Evolutionary conservation across 164 flowering plant genomes (phyloP), one percentile per base, ranked within the genome.

Genomic region (Echeveria elegans): DNA sequence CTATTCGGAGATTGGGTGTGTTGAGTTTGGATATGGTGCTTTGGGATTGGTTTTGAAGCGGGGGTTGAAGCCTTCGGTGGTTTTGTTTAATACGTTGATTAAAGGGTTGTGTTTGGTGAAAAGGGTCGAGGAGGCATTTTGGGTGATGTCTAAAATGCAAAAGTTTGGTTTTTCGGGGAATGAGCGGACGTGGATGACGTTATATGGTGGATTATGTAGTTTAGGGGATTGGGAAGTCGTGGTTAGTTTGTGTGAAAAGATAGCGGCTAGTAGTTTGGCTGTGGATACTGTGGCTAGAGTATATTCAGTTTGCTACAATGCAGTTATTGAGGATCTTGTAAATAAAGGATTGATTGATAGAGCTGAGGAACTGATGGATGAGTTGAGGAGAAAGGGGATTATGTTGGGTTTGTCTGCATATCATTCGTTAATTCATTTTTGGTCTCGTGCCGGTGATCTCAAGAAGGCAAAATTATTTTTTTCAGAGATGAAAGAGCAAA

Each of bases 31-130:
- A 52, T 52, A 21, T 52, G 58, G 58, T 26, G 58, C 11, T 52
- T 23, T 52, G 28, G 58, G 58, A 23, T 52, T 52, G 58, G 9
- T 52, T 21, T 23, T 52, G 29, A 52, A 23, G 7, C 14, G 10
- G 10, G 58, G 58, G 9, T 52, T 52, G 28, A 10, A 52, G 26
- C 28, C 29, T 7, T 4, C 10, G 0, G 58, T 21, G 12, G 58
- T 52, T 26, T 6, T 52, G 28, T 23, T 52, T 10, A 52, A 52
- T 23, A 52, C 58, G 21, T 52, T 52, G 58, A 52, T 52, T 23
- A 52, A 52, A 52, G 58, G 58, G 8, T 23, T 52, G 58, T 52
- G 58, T 23, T 52, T 52, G 58, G 58, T 8, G 58, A 52, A 52
- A 52, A 52, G 28, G 58, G 58, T 52, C 9, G 58, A 52, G 58